Percentiles rank a stretch among this genome's conserved stretches.
phyloP scores from a whole-genome alignment of 1,284 basidiomycete species.

The Paramarasmius palmivorus region DNA sequence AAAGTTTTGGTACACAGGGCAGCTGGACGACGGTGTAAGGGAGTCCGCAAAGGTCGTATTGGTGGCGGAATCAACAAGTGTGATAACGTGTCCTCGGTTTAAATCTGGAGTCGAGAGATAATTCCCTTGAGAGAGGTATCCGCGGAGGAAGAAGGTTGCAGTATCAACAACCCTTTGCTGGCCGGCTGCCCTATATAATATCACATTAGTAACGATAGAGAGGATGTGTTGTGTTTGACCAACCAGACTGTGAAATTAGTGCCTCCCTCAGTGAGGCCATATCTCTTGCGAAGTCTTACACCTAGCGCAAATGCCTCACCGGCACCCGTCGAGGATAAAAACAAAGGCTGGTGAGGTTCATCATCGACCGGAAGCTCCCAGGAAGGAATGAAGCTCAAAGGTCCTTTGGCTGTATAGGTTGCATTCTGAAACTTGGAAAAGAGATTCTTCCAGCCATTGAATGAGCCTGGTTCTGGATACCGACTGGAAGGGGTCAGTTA shows the following conservation, averaged over 20 bases:
- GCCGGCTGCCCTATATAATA: constrained; percentile 33
- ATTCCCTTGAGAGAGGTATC: constrained; percentile 43
- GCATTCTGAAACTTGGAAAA: constrained; percentile 41
- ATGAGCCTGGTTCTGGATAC: constrained; percentile 41
- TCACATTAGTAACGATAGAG: background rate
- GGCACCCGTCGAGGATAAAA: constrained; percentile 38
- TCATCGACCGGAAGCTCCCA: constrained; percentile 44
- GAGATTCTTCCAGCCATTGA: constrained; percentile 36
- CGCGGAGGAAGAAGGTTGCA: constrained; percentile 37
- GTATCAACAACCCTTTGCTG: constrained; percentile 45
- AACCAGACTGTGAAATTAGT: constrained; percentile 44
- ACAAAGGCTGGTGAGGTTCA: constrained; percentile 36
- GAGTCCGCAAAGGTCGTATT: constrained; percentile 44
- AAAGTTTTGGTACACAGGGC: constrained; percentile 31
- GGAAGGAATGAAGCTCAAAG: constrained; percentile 38
- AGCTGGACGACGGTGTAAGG: constrained; percentile 38
- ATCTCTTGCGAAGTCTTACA: constrained; percentile 37
- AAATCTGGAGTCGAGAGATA: constrained; percentile 28
- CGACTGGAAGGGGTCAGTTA: constrained; percentile 26
- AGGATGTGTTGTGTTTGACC: constrained; percentile 4
- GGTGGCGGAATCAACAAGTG: constrained; percentile 37
- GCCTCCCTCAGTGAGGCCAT: constrained; percentile 39
- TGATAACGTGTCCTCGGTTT: constrained; percentile 36
- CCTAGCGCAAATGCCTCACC: constrained; percentile 40
- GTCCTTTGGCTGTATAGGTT: constrained; percentile 37